Conservation (phyloP, 2,329 filamentous ascomycete species). For the Cucurbitaria berberidis region DNA sequence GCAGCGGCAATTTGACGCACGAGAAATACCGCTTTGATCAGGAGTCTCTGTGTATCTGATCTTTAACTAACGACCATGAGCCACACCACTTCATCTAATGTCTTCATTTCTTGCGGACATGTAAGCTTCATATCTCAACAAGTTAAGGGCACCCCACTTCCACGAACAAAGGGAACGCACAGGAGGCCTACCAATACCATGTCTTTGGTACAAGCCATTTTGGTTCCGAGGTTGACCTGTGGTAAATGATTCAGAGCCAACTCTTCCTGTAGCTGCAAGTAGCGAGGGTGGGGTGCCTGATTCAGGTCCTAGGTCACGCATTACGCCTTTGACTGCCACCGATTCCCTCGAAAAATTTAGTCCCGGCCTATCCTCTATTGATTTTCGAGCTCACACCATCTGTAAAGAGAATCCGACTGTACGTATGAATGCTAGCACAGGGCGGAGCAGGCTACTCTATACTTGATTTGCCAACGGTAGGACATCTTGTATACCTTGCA, state of each 20-base stretch:
- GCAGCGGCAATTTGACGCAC: no score
- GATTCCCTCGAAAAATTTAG: no score
- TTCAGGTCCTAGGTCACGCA: not conserved
- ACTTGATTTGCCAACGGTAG: not conserved
- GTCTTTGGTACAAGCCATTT: not conserved
- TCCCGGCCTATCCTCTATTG: no score
- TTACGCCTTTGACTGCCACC: not conserved
- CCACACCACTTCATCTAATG: no score
- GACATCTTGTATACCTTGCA: not conserved
- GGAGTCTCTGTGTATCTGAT: no score
- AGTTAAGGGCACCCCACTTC: not conserved
- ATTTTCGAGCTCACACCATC: not conserved
- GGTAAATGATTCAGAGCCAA: not conserved
- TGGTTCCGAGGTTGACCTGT: not conserved
- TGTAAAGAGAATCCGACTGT: not conserved
- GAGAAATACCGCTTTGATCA: not conserved
- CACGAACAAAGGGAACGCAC: not conserved
- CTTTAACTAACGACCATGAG: no score
- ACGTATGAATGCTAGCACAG: not conserved
- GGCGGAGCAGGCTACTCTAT: not conserved
- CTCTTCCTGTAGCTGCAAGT: not conserved
- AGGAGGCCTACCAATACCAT: not conserved
- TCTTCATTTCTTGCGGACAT: no score
- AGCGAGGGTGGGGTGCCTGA: not conserved
- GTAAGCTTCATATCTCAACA: not conserved